Evolutionary conservation across 352 stramenopile species (phyloP).

Genomic region (Pythium phragmitis): DNA sequence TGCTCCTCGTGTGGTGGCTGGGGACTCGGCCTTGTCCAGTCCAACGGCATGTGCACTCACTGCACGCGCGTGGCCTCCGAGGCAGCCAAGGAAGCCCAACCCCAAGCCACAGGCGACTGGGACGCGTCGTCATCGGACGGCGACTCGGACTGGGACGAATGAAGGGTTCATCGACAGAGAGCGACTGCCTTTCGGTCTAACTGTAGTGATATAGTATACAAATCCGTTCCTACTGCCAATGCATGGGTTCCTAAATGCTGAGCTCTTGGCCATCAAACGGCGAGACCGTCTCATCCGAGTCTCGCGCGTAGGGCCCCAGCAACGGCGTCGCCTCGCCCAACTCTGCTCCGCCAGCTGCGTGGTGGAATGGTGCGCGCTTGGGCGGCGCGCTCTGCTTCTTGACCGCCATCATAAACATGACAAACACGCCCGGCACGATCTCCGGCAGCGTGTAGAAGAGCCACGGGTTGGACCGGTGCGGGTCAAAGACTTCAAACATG

Average conservation of each 20-base stretch:
- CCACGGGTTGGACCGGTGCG: conserved; percentile 69
- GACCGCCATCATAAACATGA: conserved; percentile 83
- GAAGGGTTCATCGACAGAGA: not conserved
- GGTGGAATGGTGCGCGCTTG: conserved; percentile 4
- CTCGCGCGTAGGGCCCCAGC: conserved; percentile 26
- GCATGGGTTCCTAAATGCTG: conserved; percentile 38
- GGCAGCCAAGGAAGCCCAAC: not conserved
- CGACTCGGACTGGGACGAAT: conserved; percentile 52
- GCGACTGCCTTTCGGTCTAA: not conserved
- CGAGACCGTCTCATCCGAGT: conserved; percentile 43
- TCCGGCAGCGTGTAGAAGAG: conserved; percentile 76
- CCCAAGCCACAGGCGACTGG: conserved; percentile 35
- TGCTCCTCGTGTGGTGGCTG: conserved; percentile 56
- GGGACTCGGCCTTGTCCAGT: conserved; percentile 51
- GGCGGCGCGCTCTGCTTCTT: conserved; percentile 31
- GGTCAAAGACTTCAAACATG: conserved; percentile 65
- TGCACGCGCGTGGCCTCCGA: conserved; percentile 34
- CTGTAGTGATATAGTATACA: conserved; percentile 14
- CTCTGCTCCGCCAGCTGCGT: conserved; percentile 23
- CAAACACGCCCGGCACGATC: conserved; percentile 63
- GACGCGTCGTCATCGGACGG: conserved; percentile 44
- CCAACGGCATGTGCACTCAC: conserved; percentile 51
- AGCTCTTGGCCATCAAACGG: conserved; percentile 59
- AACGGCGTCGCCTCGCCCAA: conserved; percentile 47
- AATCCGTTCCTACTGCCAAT: not conserved